These are phyloP conservation scores for Chaetoscypha palmicola DNA, from an alignment of 2,329 filamentous ascomycete species.

Conservation along the genomic window DNA sequence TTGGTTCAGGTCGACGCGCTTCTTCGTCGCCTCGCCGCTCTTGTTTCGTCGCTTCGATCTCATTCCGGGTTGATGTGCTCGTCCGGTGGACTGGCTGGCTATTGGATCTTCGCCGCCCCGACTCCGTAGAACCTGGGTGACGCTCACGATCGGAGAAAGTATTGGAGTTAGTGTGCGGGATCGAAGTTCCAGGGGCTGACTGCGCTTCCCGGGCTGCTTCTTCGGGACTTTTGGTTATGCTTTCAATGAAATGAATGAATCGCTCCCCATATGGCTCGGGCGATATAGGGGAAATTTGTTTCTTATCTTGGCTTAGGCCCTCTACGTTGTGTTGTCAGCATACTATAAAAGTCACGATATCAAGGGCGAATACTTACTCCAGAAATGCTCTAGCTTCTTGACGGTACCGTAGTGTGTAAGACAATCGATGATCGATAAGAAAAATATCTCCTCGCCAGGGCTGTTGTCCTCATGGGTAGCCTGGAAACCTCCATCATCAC, in stretches of 20 bases:
- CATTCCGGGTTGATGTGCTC: constrained; percentile 22
- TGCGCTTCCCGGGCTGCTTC: constrained; percentile 62
- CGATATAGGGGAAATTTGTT: constrained; percentile 86
- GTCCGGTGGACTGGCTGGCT: constrained; percentile 20
- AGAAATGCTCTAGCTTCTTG: constrained; percentile 94
- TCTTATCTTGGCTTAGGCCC: constrained; percentile 74
- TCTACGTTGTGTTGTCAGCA: constrained; percentile 36
- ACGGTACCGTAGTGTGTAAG: constrained; percentile 91
- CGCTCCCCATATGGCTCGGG: constrained; percentile 88
- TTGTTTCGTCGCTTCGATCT: constrained; percentile 24
- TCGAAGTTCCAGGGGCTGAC: constrained; percentile 9
- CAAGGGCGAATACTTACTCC: constrained; percentile 43
- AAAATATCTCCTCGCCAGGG: constrained; percentile 89
- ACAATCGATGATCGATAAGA: constrained; percentile 96
- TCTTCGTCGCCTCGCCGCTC: constrained; percentile 33
- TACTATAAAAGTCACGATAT: neutral
- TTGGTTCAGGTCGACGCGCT: constrained; percentile 28
- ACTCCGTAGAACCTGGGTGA: constrained; percentile 20
- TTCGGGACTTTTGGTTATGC: constrained; percentile 84
- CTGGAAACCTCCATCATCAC: constrained; percentile 85
- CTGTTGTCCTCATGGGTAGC: constrained; percentile 86
- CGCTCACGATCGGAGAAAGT: constrained; percentile 18
- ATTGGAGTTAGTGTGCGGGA: constrained; percentile 24
- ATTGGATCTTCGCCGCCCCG: constrained; percentile 17
- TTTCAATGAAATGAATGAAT: constrained; percentile 86